Evolutionary conservation across 805 yeast genomes (phyloP), one percentile per base, ranked within the genome.

Genomic region (Cyberlindnera samutprakarnensis): DNA sequence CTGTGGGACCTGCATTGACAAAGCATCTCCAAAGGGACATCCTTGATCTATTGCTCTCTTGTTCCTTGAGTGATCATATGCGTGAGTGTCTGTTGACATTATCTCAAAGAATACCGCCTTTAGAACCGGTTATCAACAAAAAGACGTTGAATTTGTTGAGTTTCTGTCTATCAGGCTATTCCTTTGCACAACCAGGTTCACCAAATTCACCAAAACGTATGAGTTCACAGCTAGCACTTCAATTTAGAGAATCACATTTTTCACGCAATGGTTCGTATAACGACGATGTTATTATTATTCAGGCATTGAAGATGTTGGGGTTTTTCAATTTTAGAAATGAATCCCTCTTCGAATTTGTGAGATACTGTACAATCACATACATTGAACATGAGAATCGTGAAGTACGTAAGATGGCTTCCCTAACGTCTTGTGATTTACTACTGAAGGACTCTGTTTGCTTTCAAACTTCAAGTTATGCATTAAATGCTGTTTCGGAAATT

Each of bases 1-100:
- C 97, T 0, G 85, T 90, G 12, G 96, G 96, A 0, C 94, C 95
- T 10, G 94, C 95, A 1, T 63, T 90, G 35, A 84, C 96, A 0
- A 92, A 90, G 50, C 87, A 85, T 52, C 61, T 92, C 34, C 88
- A 86, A 42, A 71, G 79, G 39, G 94, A 85, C 47, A 68, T 90
- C 15, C 59, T 90, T 31, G 88, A 81, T 43, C 66, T 83, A 57
- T 71, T 90, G 59, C 68, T 90, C 45, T 71, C 78, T 29, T 86
- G 95, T 39, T 83, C 95, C 0, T 67, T 90, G 32, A 80, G 86
- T n/a, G 79, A 75, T 42, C 79, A 82, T 40, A 76, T 90, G 76
- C 78, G 85, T 49, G 75, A 76, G 37, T 81, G 92, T 11, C 54
- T 90, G 20, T 68, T 72, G 37, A 72, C 75, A 3, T 66, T 90